Conservation (phyloP, 805 yeast genomes). For the Pichia rugopelliculosa region DNA sequence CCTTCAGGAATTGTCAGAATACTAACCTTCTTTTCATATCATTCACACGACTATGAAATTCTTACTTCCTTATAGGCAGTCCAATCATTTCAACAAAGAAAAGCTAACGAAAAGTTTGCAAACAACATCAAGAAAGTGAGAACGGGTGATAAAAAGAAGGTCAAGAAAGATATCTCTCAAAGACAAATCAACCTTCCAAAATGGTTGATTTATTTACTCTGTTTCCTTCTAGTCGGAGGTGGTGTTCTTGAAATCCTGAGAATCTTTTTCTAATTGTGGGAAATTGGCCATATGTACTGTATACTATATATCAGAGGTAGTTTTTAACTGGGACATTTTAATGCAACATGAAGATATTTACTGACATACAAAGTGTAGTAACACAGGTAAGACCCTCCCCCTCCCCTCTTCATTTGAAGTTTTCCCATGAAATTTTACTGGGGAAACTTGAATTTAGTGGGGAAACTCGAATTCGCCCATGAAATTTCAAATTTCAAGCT, state of each 20-base stretch:
- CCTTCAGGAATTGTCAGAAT: background rate
- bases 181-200: slow-evolving; percentile 34
- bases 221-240: slow-evolving; percentile 74
- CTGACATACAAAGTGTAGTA: too few species aligned
- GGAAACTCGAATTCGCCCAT: background rate
- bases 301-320: background rate
- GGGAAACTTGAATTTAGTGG: background rate
- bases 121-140: slow-evolving; percentile 50
- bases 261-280: slow-evolving; percentile 36
- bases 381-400: too few species aligned
- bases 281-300: background rate
- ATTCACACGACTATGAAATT: background rate
- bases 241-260: slow-evolving; percentile 66
- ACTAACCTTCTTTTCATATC: background rate
- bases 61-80: slow-evolving; percentile 36
- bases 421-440: background rate
- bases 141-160: slow-evolving; percentile 13
- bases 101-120: slow-evolving; percentile 80
- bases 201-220: slow-evolving; percentile 48
- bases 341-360: background rate
- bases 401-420: too few species aligned
- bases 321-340: background rate
- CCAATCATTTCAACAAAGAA: slow-evolving; percentile 83
- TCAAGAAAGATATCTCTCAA: slow-evolving; percentile 2
- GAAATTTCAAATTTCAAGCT: background rate